phyloP scores from a whole-genome alignment of 306 rosid species.

The Chamaecrista fasciculata region DNA sequence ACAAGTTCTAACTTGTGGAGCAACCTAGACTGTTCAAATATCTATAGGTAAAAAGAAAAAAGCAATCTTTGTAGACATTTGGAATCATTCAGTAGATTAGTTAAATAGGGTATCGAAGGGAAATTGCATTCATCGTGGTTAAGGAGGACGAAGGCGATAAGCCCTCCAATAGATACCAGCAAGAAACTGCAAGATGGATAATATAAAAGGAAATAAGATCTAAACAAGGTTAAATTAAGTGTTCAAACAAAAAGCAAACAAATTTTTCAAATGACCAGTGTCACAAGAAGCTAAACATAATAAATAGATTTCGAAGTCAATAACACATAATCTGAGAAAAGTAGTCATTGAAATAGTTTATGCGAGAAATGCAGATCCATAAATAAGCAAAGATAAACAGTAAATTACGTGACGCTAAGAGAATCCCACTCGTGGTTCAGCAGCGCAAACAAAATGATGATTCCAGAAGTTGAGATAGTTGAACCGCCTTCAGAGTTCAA shows the following conservation, averaged over 20 bases:
- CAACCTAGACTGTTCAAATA: neutral
- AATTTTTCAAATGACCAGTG: neutral
- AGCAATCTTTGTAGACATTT: no score
- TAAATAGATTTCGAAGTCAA: neutral
- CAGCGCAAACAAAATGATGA: conserved; percentile 1
- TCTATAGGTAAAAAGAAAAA: neutral
- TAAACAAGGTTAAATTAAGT: neutral
- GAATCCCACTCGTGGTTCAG: conserved; percentile 10
- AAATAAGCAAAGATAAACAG: neutral
- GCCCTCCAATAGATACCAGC: neutral
- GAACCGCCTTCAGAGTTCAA: neutral
- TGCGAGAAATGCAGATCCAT: conserved; percentile 12
- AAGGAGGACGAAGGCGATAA: neutral
- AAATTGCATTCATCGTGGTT: neutral
- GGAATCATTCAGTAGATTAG: neutral
- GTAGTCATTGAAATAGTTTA: neutral
- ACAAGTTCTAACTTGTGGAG: neutral
- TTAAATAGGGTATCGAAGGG: neutral
- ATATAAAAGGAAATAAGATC: conserved; percentile 13
- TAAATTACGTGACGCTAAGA: neutral
- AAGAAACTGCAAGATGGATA: neutral
- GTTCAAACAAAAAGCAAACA: neutral
- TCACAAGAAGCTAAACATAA: neutral
- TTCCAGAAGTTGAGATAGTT: neutral
- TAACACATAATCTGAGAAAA: neutral